These are phyloP conservation scores for Casuarina cunninghamiana DNA, from an alignment of 306 rosid species.

Conservation along the genomic window DNA sequence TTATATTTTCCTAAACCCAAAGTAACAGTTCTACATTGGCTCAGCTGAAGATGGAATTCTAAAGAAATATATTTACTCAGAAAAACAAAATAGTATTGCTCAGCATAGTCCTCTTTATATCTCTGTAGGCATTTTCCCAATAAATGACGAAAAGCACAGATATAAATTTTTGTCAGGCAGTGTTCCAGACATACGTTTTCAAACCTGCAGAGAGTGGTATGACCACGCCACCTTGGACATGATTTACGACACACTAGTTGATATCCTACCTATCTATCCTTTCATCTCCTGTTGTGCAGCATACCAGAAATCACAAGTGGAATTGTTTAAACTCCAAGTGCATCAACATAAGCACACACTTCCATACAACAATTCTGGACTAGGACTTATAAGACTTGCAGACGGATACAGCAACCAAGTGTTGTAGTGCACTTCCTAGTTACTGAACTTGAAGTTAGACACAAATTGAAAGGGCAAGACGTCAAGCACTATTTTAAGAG, in stretches of 20 bases:
- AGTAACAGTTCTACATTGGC: conserved; percentile 1
- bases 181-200: neutral
- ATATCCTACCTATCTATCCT: neutral
- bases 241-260: neutral
- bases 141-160: neutral
- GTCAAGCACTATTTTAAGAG: no score
- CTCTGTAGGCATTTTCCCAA: neutral
- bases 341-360: neutral
- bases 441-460: no score
- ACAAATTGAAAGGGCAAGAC: no score
- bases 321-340: neutral
- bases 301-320: neutral
- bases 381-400: no score
- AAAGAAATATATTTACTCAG: neutral
- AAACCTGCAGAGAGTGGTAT: neutral
- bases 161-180: neutral
- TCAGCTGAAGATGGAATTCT: neutral
- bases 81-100: neutral
- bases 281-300: neutral
- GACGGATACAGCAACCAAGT: no score
- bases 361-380: neutral
- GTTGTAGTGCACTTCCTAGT: no score
- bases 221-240: neutral
- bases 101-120: neutral
- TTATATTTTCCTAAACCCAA: neutral